A percentile compares a stretch with the other conserved stretches of the same genome.
Conservation (phyloP, 352 stramenopile species). For the Phytophthora sansomeana region DNA sequence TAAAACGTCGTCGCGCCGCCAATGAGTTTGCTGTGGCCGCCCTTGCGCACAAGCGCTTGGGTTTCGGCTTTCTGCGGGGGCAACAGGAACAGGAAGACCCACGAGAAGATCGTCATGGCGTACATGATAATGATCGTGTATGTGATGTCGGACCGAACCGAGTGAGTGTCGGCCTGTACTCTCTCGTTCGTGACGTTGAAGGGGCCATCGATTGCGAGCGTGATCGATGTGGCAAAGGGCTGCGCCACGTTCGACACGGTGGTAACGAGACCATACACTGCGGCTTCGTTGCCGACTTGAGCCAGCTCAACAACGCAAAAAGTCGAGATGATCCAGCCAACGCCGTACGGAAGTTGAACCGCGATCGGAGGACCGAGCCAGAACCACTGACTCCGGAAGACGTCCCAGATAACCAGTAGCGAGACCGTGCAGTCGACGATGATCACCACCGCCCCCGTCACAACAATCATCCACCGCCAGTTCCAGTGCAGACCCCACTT, state of each 20-base stretch:
- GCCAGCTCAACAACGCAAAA: constrained; percentile 36
- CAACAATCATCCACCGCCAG: constrained; percentile 14
- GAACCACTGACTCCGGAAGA: constrained; percentile 13
- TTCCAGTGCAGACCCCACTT: constrained; percentile 25
- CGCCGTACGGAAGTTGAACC: constrained; percentile 18
- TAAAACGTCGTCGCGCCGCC: constrained; percentile 37
- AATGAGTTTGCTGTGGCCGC: constrained; percentile 39
- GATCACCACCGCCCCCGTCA: constrained; percentile 2
- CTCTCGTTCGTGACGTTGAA: constrained; percentile 43
- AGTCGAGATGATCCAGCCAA: constrained; percentile 35
- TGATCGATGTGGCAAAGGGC: constrained; percentile 40
- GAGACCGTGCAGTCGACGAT: constrained; percentile 7
- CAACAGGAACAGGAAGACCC: constrained; percentile 44
- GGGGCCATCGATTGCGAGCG: constrained; percentile 39
- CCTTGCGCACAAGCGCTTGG: constrained; percentile 32
- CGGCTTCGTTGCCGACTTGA: constrained; percentile 35
- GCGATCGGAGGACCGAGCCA: no score
- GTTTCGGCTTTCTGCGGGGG: constrained; percentile 45
- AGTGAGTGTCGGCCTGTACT: constrained; percentile 40
- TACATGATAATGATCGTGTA: constrained; percentile 48
- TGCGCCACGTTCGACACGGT: constrained; percentile 14
- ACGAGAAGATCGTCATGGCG: constrained; percentile 34
- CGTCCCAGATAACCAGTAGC: constrained; percentile 8
- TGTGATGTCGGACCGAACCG: constrained; percentile 42
- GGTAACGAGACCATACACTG: constrained; percentile 31